phyloP scores from a whole-genome alignment of 2,329 filamentous ascomycete species.

The Fusarium veterinarium region DNA sequence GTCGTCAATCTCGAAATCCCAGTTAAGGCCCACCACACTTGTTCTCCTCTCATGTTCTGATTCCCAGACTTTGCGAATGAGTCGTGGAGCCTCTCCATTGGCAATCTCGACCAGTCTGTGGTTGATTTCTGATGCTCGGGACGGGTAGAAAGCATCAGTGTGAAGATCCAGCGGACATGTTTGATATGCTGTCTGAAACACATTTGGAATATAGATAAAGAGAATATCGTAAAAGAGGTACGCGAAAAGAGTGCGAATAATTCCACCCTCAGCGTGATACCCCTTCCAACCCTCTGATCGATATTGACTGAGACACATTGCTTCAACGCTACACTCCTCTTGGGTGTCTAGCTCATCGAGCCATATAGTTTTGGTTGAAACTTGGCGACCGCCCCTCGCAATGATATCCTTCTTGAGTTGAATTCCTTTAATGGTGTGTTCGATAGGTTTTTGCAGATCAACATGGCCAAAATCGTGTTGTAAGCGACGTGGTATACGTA shows the following conservation, averaged over 20 bases:
- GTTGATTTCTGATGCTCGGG: conserved; percentile 90
- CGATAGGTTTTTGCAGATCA: conserved; percentile 77
- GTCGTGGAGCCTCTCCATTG: conserved; percentile 77
- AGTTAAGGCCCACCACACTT: conserved; percentile 91
- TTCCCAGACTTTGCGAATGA: conserved; percentile 77
- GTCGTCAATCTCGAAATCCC: conserved; percentile 85
- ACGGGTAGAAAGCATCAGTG: conserved; percentile 90
- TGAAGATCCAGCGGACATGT: conserved; percentile 93
- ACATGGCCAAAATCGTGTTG: conserved; percentile 96
- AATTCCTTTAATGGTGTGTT: conserved; percentile 80
- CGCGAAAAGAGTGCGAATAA: conserved; percentile 89
- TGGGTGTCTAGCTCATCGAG: conserved; percentile 77
- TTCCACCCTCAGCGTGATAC: conserved; percentile 91
- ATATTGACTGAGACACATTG: conserved; percentile 92
- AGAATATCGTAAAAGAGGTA: conserved; percentile 94
- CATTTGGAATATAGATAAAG: conserved; percentile 93
- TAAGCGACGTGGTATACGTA: conserved; percentile 84
- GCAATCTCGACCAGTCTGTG: conserved; percentile 85
- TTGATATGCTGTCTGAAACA: conserved; percentile 96
- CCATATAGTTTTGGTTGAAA: conserved; percentile 84
- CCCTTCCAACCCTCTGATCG: conserved; percentile 89
- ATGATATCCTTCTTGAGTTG: conserved; percentile 74
- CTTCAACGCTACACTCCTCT: conserved; percentile 87
- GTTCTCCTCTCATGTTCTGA: conserved; percentile 77
- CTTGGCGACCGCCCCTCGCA: conserved; percentile 53